These are phyloP conservation scores for Colletotrichum kahawae DNA, from an alignment of 2,329 filamentous ascomycete genomes.

Conservation along the genomic window DNA sequence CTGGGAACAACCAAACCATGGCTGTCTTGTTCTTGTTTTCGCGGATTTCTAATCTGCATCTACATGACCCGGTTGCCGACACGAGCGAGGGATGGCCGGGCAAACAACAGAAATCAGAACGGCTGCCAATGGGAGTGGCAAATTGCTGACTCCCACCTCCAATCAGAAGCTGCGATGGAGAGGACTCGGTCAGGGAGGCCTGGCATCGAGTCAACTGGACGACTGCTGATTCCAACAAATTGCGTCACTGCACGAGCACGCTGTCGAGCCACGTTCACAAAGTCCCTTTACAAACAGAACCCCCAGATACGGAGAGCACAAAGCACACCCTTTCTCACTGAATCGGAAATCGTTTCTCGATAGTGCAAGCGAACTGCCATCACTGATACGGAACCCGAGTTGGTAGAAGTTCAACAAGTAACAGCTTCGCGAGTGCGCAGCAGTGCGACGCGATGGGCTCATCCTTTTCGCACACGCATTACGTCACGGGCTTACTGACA, in stretches of 20 bases:
- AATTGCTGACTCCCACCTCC: neutral
- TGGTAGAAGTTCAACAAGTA: neutral
- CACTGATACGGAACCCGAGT: neutral
- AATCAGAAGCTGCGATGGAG: neutral
- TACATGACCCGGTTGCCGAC: neutral
- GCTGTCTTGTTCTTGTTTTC: neutral
- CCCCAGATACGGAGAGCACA: neutral
- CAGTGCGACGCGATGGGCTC: neutral
- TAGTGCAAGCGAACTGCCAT: neutral
- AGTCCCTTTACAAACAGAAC: neutral
- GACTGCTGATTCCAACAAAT: constrained; percentile 15
- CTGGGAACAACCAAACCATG: neutral
- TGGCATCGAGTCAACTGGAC: neutral
- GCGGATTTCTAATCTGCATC: constrained; percentile 13
- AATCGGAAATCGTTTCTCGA: neutral
- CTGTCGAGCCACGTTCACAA: neutral
- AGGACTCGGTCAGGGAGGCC: constrained; percentile 1
- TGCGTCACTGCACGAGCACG: constrained; percentile 21
- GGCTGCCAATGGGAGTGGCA: neutral
- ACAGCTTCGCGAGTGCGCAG: neutral
- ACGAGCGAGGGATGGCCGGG: constrained; percentile 1
- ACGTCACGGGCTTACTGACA: constrained; percentile 3
- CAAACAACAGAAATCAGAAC: neutral
- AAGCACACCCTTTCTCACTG: neutral
- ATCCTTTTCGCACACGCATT: neutral